Percentiles rank a stretch among this genome's conserved stretches.
Evolutionary conservation across 169 alveolate genomes (phyloP).

Genomic region (Toxoplasma gondii): DNA sequence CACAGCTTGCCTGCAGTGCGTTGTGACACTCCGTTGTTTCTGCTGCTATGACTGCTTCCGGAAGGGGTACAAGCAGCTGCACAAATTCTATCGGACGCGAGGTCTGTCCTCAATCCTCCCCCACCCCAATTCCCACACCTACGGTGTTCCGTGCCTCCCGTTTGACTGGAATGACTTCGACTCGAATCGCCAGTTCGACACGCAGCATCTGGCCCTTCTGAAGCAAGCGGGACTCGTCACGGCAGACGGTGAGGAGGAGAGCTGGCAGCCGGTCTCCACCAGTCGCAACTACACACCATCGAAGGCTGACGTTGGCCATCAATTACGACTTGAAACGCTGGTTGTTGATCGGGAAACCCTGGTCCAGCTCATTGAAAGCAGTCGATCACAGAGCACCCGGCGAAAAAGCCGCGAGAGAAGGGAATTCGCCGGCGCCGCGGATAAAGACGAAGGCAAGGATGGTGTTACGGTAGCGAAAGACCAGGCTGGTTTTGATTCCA

Average conservation of each 20-base stretch:
- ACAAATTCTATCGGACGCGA: constrained; percentile 75
- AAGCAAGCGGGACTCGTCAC: constrained; percentile 76
- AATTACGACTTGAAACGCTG: constrained; percentile 76
- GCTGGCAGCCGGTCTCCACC: constrained; percentile 73
- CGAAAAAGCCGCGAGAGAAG: not conserved
- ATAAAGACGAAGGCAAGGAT: not conserved
- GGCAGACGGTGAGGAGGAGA: constrained; percentile 63
- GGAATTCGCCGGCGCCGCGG: no score
- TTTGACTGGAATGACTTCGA: constrained; percentile 79
- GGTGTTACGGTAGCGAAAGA: not conserved
- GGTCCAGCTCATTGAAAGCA: not conserved
- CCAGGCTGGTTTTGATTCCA: not conserved
- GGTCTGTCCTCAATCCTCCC: constrained; percentile 77
- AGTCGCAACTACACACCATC: constrained; percentile 78
- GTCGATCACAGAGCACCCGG: not conserved
- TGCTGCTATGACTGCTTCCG: constrained; percentile 78
- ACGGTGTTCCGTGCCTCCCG: constrained; percentile 82
- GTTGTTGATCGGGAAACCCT: not conserved
- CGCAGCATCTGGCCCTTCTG: constrained; percentile 74
- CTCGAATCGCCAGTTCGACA: constrained; percentile 76
- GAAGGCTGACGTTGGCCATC: constrained; percentile 79
- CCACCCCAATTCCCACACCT: constrained; percentile 79
- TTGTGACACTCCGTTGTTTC: constrained; percentile 78
- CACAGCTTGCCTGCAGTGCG: constrained; percentile 78
- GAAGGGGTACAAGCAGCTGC: constrained; percentile 77